These are phyloP conservation scores for Platanus orientalis DNA, from an alignment of 164 flowering plant species.

Conservation along the genomic window DNA sequence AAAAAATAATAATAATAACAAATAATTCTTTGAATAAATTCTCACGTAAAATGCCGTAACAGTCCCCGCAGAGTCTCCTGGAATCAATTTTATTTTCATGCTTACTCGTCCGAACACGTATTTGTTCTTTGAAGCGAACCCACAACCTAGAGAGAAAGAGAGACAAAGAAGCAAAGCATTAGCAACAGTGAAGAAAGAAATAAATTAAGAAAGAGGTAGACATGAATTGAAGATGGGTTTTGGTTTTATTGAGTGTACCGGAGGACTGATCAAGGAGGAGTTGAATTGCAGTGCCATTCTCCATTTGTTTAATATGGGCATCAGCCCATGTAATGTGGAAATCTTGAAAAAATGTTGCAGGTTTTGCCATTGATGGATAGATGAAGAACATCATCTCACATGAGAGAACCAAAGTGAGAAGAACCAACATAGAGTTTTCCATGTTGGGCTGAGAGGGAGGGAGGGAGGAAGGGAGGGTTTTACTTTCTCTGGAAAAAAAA, in stretches of 20 bases:
- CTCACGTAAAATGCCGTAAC: conserved; percentile 64
- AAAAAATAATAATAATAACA: not conserved
- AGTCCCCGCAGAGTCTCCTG: conserved; percentile 77
- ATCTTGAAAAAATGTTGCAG: conserved; percentile 15
- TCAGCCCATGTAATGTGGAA: conserved; percentile 18
- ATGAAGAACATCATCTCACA: not conserved
- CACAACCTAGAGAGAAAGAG: conserved; percentile 36
- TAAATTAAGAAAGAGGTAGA: too few species aligned
- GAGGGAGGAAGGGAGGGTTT: too few species aligned
- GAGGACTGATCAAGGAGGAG: conserved; percentile 18
- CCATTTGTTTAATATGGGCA: conserved; percentile 11
- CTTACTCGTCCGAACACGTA: conserved; percentile 57
- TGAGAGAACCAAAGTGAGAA: not conserved
- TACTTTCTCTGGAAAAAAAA: too few species aligned
- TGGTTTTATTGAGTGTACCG: conserved; percentile 1
- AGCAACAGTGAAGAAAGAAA: not conserved
- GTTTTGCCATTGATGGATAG: conserved; percentile 11
- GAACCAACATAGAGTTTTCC: not conserved
- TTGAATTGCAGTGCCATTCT: conserved; percentile 13
- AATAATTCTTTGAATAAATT: not conserved
- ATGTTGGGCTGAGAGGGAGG: not conserved
- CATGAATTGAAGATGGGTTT: too few species aligned
- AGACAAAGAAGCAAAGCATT: not conserved
- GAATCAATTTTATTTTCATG: conserved; percentile 63
- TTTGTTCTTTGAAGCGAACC: conserved; percentile 55